phyloP scores from a whole-genome alignment of 2,329 filamentous ascomycete genomes.

The Sclerotinia trifoliorum region DNA sequence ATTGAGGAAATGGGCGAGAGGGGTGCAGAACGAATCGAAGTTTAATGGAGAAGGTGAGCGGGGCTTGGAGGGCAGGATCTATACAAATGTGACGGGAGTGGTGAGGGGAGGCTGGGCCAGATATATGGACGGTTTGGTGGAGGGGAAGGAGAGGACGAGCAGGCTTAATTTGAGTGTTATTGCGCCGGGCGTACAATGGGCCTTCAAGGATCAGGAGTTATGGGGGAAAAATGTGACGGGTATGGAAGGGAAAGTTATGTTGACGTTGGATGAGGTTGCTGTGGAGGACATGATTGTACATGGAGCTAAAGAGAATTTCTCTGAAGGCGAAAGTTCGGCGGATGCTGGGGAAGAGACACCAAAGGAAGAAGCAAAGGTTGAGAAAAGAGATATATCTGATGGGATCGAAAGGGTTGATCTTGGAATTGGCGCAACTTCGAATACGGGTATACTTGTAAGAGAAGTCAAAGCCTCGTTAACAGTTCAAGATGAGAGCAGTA shows the following conservation, averaged over 20 bases:
- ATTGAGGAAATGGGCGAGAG: constrained; percentile 55
- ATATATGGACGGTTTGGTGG: constrained; percentile 31
- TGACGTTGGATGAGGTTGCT: constrained; percentile 60
- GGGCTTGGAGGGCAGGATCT: constrained; percentile 33
- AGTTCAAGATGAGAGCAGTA: constrained; percentile 68
- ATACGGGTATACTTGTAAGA: constrained; percentile 52
- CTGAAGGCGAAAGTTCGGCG: neutral
- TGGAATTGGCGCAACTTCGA: constrained; percentile 18
- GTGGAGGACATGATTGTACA: constrained; percentile 17
- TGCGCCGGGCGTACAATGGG: constrained; percentile 65
- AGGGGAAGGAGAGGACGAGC: constrained; percentile 35
- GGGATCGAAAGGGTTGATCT: constrained; percentile 8
- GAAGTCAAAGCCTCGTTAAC: constrained; percentile 68
- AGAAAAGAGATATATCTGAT: constrained; percentile 6
- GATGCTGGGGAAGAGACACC: neutral
- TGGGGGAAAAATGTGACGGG: constrained; percentile 85
- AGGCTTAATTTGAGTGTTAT: constrained; percentile 64
- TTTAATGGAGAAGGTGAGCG: constrained; percentile 16
- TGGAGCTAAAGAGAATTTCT: constrained; percentile 25
- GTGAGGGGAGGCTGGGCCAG: constrained; percentile 38
- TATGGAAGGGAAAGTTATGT: constrained; percentile 62
- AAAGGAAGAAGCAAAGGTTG: neutral
- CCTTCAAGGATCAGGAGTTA: constrained; percentile 48
- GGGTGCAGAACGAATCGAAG: constrained; percentile 26
- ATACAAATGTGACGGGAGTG: constrained; percentile 40